Base-by-base conservation (phyloP, 2,329 filamentous ascomycete species). In the Aspergillus fijiensis region DNA sequence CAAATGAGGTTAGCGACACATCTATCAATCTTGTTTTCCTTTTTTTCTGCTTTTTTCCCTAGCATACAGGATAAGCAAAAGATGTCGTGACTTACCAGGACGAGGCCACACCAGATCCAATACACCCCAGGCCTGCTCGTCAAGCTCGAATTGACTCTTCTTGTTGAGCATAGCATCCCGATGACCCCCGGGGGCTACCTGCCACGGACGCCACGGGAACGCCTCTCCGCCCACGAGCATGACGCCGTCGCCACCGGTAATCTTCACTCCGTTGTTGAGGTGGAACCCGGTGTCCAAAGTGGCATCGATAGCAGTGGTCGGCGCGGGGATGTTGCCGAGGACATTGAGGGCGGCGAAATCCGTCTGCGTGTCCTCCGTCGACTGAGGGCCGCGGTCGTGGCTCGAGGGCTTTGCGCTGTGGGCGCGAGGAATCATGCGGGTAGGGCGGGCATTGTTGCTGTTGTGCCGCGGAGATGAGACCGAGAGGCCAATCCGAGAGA, bases 131-230 rank as follows among this genome's bases (percentile, higher is more conserved):
- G 85, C 86, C 63, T 86, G 84, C 58, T 85, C 80, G 4, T 83
- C 81, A 29, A 95, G 82, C 67, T 96, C 91, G 81, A 91, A 93
- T 74, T 96, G 90, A 0, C 92, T 90, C 75, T 89, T 92, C 51
- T 75, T 77, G 75, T 96, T 96, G 58, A 89, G 72, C 69, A 96
- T 77, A 60, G 68, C 76, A 63, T 75, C 76, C 61, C 69, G 27
- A 9, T 29, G 79, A 67, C 70, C 69, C 70, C 74, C 69, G 66
- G 75, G 60, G 65, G 61, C 39, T 62, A 64, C 76, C 61, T 84
- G 77, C 92, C 94, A 97, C 4, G 95, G 95, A 72, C 85, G 81
- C 95, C 95, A 99, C 54, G 82, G 79, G 74, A 97, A 98, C 0
- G 89, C 92, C 76, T 98, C 92, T 5, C 94, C 94, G 47, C 87